Evolutionary conservation across 495 filamentous ascomycete species (phyloP).

Genomic region (Chlorociboria aeruginascens): DNA sequence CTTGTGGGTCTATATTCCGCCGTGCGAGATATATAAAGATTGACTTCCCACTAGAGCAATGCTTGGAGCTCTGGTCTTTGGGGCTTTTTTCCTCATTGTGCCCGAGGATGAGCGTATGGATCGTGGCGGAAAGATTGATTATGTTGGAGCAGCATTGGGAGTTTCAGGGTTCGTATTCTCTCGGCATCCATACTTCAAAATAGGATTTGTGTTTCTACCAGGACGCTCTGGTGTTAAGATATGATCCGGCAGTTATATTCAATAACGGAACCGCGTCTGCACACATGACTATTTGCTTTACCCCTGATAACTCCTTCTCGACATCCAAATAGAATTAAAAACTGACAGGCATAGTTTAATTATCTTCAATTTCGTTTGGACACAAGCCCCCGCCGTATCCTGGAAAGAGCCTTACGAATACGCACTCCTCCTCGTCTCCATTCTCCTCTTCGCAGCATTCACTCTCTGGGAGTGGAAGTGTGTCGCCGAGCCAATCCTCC

Average conservation of each 20-base stretch:
- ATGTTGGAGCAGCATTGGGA: slow-evolving; percentile 32
- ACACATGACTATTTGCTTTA: no score
- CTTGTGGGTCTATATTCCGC: slow-evolving; percentile 22
- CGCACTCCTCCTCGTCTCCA: slow-evolving; percentile 29
- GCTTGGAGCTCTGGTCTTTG: not conserved
- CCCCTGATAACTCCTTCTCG: no score
- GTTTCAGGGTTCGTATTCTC: slow-evolving; percentile 16
- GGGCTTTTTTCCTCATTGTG: not conserved
- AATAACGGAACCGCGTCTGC: no score
- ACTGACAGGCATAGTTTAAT: slow-evolving; percentile 19
- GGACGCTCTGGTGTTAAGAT: no score
- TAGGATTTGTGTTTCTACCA: no score
- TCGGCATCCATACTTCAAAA: no score
- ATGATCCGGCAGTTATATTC: no score
- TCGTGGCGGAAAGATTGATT: slow-evolving; percentile 32
- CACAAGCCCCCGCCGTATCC: slow-evolving; percentile 38
- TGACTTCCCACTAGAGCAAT: not conserved
- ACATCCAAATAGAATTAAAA: no score
- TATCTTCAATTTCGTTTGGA: slow-evolving; percentile 44
- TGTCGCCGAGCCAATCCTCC: slow-evolving; percentile 33
- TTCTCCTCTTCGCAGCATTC: slow-evolving; percentile 29
- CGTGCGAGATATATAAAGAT: not conserved
- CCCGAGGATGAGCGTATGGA: not conserved
- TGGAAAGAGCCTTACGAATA: slow-evolving; percentile 36
- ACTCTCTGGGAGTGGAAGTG: slow-evolving; percentile 32